Conservation (phyloP, 805 yeast species). For the Isabelozyma gotoi region DNA sequence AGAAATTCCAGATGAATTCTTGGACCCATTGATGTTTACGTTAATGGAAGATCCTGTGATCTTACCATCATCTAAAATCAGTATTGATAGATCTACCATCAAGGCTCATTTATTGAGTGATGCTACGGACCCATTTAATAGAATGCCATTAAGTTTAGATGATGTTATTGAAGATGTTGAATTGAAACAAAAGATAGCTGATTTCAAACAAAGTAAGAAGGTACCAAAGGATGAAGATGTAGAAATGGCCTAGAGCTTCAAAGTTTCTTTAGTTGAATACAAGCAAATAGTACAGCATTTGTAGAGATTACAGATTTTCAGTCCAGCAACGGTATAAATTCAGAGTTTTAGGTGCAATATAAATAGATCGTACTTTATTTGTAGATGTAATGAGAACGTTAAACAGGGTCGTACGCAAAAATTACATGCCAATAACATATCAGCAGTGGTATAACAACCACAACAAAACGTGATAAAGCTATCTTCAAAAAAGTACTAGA, state of each 20-base stretch:
- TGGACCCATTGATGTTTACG: constrained; percentile 96
- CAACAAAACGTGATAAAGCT: too few relatives aligned
- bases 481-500: neutral
- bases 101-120: constrained; percentile 93
- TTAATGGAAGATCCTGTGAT: constrained; percentile 95
- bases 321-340: constrained; percentile 5
- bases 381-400: too few relatives aligned
- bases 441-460: too few relatives aligned
- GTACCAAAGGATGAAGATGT: constrained; percentile 16
- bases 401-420: too few relatives aligned
- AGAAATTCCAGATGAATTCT: constrained; percentile 92
- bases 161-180: constrained; percentile 82
- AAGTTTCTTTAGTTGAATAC: too few relatives aligned
- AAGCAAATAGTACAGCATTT: too few relatives aligned
- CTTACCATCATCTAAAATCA: constrained; percentile 82
- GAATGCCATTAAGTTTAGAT: constrained; percentile 85
- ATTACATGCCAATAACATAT: too few relatives aligned
- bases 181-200: constrained; percentile 58
- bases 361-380: too few relatives aligned
- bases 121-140: constrained; percentile 95
- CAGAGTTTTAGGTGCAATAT: too few relatives aligned
- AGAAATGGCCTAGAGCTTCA: too few relatives aligned
- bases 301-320: constrained; percentile 5
- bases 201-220: constrained; percentile 51
- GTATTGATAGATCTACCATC: constrained; percentile 87